phyloP scores from a whole-genome alignment of 2,329 filamentous ascomycete genomes.

The Nannizzia gypsea region DNA sequence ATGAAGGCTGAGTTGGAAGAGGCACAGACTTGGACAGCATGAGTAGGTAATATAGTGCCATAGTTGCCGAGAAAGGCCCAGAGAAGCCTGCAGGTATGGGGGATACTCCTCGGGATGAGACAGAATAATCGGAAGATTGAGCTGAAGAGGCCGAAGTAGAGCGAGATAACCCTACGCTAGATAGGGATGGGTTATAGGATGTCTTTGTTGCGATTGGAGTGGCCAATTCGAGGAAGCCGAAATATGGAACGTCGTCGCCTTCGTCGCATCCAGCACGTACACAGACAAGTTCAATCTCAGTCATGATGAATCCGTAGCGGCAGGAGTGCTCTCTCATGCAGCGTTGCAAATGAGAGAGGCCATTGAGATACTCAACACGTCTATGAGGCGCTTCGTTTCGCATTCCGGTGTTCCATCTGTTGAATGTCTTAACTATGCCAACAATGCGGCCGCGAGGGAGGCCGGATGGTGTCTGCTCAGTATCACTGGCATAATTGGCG shows the following conservation, averaged over 20 bases:
- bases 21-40: conserved; percentile 53
- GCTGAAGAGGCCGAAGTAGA: conserved; percentile 19
- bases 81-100: conserved; percentile 16
- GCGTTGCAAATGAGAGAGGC: conserved; percentile 73
- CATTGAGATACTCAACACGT: conserved; percentile 78
- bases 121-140: conserved; percentile 24
- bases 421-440: conserved; percentile 80
- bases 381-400: conserved; percentile 72
- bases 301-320: conserved; percentile 91
- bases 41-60: conserved; percentile 53
- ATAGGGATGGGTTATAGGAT: conserved; percentile 10
- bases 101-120: conserved; percentile 19
- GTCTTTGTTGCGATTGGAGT: conserved; percentile 45
- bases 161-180: conserved; percentile 9
- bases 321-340: conserved; percentile 89
- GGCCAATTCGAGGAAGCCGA: conserved; percentile 74
- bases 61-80: conserved; percentile 42
- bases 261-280: conserved; percentile 63
- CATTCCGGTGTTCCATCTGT: conserved; percentile 93
- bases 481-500: conserved; percentile 43
- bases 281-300: conserved; percentile 86
- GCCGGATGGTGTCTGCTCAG: conserved; percentile 37
- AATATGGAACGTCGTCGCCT: conserved; percentile 56
- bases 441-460: conserved; percentile 53
- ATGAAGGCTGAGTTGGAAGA: conserved; percentile 45